Base-by-base conservation (phyloP, 1,284 basidiomycete genomes). In the Apiotrichum mycotoxinovorans region DNA sequence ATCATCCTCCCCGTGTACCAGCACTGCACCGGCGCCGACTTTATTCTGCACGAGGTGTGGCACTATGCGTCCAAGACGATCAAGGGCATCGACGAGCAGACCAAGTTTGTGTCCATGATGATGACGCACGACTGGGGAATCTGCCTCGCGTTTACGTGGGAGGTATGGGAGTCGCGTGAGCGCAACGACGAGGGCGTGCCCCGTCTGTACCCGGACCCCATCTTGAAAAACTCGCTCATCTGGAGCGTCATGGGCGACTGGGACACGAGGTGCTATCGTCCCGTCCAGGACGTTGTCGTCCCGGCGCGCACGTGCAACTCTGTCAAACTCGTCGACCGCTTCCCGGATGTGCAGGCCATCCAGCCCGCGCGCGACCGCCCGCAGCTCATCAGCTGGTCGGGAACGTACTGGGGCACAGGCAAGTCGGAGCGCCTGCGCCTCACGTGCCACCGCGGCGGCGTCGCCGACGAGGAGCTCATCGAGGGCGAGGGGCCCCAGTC, bases 61-160 rank as follows among this genome's bases (percentile, higher is more conserved):
- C 52, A 71, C 49, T 65, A 76, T 57, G 74, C 77, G 2, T 30
- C 53, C 18, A 49, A 64, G 48, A 69, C 60, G 40, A 75, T 79
- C 53, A 72, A 74, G 37, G 73, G 67, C 10, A 61, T 72, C 15
- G 58, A 68, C 54, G 56, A 59, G 17, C 62, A 66, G 10, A 65
- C 70, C 25, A 71, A 70, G 52, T 54, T 64, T 25, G 63, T 76
- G 34, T 66, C 73, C 4, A 52, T 79, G 17, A 73, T 76, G 12
- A 66, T 79, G 61, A 79, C 78, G 27, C 78, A 79, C 66, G 79
- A 80, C 65, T 80, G 77, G 74, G 79, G 79, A 17, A 68, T 76
- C 48, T 77, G 77, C 49, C 60, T 70, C 26, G 58, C 64, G 14
- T 77, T 77, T 54, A 71, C 71, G 9, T 77, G 75, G 74, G 73